Evolutionary conservation across 2,329 filamentous ascomycete genomes (phyloP), one percentile per base, ranked within the genome.

Genomic region (Epichloe scottii): DNA sequence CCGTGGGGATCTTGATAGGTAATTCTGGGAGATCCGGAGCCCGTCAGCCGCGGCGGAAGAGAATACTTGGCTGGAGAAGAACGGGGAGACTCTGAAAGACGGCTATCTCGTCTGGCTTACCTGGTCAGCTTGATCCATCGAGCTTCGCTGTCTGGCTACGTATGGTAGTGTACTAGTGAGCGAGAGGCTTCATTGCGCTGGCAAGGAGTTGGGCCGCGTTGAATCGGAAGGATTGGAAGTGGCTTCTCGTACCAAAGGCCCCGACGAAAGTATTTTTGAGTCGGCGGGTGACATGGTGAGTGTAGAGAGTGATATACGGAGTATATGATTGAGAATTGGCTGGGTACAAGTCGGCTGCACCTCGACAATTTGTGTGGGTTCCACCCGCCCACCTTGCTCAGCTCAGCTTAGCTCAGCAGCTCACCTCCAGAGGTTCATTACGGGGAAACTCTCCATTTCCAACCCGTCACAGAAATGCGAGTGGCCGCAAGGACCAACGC

Each of bases 1-100:
- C 79, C 80, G 35, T 75, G 71, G 19, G 80, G 77, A 60, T 88
- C 85, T 51, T 71, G 69, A 63, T 88, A 89, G 35, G 73, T 77
- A 55, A 80, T 76, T 60, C 79, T 82, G 8, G 5, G 33, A 34
- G 23, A 19, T 30, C 6, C 11, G 4, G 23, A 3, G 4, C 23
- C 21, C 4, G 6, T 48, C 12, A 48, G 46, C 21, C 17, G 39
- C 26, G 12, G 11, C 12, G n/a, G 23, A 43, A 23, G 12, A 43
- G 10, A 4, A 15, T 3, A 35, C 15, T 5, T 3, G 35, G 15
- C 3, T 19, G 26, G 3, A 3, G 33, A 4, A 14, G 5, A 4
- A 33, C 14, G 51, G 5, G n/a, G 3, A 14, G n/a, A 8, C 2
- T 4, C 1, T 38, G n/a, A 15, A 7, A 19, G 15, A 30, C n/a